A percentile compares a stretch with the other conserved stretches of the same genome.
Evolutionary conservation across 148 eudicot genomes (phyloP).

Genomic region (Spergularia marina): DNA sequence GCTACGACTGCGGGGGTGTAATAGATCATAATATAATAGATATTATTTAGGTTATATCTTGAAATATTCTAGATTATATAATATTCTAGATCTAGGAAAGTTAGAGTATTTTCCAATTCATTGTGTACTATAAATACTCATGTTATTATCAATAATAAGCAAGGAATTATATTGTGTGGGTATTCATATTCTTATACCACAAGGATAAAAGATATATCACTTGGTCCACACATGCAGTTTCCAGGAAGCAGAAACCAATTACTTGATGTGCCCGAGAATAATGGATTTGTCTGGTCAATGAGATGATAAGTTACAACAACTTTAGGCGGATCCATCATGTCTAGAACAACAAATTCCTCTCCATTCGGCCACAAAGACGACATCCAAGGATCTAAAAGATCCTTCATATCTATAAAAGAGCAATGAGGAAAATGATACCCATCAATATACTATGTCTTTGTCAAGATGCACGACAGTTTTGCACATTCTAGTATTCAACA

Average conservation of each 20-base stretch:
- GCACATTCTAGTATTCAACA: background rate
- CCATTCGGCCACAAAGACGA: constrained; percentile 84
- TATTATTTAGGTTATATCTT: too few relatives aligned
- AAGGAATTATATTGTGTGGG: too few relatives aligned
- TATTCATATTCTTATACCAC: too few relatives aligned
- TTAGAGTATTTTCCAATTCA: too few relatives aligned
- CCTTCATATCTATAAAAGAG: constrained; percentile 69
- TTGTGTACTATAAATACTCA: too few relatives aligned
- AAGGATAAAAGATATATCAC: background rate
- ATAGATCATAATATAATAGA: too few relatives aligned
- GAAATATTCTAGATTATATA: too few relatives aligned
- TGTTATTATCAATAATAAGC: too few relatives aligned
- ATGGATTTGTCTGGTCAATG: constrained; percentile 24
- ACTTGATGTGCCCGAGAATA: constrained; percentile 44
- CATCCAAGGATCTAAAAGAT: constrained; percentile 96
- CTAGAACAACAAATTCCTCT: constrained; percentile 39
- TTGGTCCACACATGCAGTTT: background rate
- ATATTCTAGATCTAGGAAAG: too few relatives aligned
- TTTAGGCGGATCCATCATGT: constrained; percentile 57
- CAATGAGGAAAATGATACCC: constrained; percentile 15
- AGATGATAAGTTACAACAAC: constrained; percentile 54
- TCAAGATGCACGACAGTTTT: background rate
- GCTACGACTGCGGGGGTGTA: too few relatives aligned
- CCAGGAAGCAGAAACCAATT: constrained; percentile 21
- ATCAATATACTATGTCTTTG: constrained; percentile 14